Base-by-base conservation (phyloP, 2,329 filamentous ascomycete species). In the Trichoderma breve region DNA sequence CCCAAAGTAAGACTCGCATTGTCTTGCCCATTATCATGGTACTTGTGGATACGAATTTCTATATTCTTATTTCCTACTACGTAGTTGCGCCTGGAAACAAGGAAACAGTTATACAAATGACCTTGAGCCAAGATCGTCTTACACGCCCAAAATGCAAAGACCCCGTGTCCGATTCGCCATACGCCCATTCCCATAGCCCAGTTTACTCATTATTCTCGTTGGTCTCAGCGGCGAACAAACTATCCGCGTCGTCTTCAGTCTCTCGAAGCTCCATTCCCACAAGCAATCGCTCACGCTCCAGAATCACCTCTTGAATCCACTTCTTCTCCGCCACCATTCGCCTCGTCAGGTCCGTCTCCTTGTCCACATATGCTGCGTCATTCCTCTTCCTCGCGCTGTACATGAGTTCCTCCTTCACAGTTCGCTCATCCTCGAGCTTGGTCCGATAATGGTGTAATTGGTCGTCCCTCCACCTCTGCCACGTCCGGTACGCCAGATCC, bases 271-370 rank as follows among this genome's bases (percentile, higher is more conserved):
- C 82, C 76, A 81, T 78, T 34, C 82, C 82, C 7, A 72, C 77
- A 61, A 89, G 77, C 74, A 87, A 76, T 47, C 77, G 79, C 34
- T 75, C 76, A 12, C 86, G 81, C 77, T 87, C 86, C 6, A 81
- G 76, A 6, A 83, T 73, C 4, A 87, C 83, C 55, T 82, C 80
- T 43, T 80, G 78, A 28, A 84, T 77, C 87, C 87, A 89, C 71
- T 78, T 80, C 71, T 80, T 77, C 79, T 89, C 86, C 0, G 84
- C 85, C 7, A 74, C 75, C 62, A 81, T 81, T 34, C 79, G 80
- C 65, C 74, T 79, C 51, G 73, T 72, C 28, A 82, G 76, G 18
- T 81, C 81, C 18, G 74, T 75, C 62, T 79, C 77, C 58, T 78
- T 78, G 21, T 79, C 77, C 2, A 77, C 78, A 39, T 68, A 76